phyloP scores from a whole-genome alignment of 1,139 yeast genomes.

The Blastobotrys malaysiensis region DNA sequence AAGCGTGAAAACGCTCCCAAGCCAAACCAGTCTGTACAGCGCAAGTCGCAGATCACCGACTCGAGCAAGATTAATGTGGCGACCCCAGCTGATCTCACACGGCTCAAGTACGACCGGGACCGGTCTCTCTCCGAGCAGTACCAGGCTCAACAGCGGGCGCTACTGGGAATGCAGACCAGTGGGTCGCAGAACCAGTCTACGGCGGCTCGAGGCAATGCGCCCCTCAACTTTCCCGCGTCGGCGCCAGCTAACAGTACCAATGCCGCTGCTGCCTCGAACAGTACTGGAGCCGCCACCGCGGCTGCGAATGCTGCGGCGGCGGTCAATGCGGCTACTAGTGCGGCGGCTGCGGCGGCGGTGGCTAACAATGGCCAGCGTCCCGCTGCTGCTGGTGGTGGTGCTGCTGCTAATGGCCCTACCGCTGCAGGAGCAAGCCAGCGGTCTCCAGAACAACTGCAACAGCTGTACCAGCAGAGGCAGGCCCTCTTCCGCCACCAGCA shows the following conservation, averaged over 20 bases:
- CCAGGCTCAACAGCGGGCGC: conserved; percentile 36
- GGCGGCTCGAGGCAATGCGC: conserved; percentile 6
- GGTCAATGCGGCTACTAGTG: conserved; percentile 9
- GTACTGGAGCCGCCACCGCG: not conserved
- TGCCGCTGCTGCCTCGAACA: conserved; percentile 11
- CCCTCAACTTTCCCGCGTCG: conserved; percentile 1
- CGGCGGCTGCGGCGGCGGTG: conserved; percentile 11
- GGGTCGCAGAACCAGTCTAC: conserved; percentile 14
- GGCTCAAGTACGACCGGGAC: conserved; percentile 78
- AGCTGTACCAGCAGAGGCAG: conserved; percentile 23
- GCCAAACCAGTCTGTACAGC: conserved; percentile 37
- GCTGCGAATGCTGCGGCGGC: not conserved
- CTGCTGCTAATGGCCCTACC: conserved; percentile 5
- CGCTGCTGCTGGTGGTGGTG: conserved; percentile 7
- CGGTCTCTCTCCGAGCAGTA: conserved; percentile 74
- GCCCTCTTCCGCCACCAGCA: conserved; percentile 11
- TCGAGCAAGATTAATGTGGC: conserved; percentile 39
- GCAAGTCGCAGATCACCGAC: conserved; percentile 31
- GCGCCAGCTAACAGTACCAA: no score
- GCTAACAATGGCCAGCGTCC: no score
- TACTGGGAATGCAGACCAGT: conserved; percentile 6
- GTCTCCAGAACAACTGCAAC: conserved; percentile 15
- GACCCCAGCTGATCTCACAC: conserved; percentile 77
- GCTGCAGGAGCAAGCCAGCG: conserved; percentile 8
- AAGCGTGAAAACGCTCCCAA: conserved; percentile 71